A percentile compares a stretch with the other conserved stretches of the same genome.
phyloP scores from a whole-genome alignment of 441 rosid species.

The Arabidopsis lyrata region DNA sequence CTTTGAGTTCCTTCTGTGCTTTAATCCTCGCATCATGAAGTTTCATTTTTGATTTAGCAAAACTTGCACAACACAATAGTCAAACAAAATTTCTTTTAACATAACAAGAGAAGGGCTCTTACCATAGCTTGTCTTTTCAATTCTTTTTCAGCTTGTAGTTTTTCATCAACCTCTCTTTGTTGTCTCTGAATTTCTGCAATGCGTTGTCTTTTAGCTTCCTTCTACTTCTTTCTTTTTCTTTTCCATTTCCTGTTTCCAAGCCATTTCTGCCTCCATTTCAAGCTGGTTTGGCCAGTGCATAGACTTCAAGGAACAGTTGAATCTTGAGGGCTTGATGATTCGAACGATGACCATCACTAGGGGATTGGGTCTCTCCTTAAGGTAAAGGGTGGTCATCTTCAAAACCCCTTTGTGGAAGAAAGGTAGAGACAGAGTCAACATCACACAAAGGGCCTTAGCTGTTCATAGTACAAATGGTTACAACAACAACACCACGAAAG shows the following conservation, averaged over 20 bases:
- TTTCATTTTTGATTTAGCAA: constrained; percentile 12
- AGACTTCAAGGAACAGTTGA: constrained; percentile 38
- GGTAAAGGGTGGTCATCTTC: constrained; percentile 45
- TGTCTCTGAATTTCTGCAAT: constrained; percentile 66
- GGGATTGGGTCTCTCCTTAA: constrained; percentile 17
- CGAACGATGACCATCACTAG: constrained; percentile 5
- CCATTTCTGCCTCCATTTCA: constrained; percentile 69
- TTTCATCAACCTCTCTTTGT: constrained; percentile 57
- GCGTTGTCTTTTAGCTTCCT: constrained; percentile 71
- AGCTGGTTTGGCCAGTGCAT: constrained; percentile 21
- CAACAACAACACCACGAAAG: background rate
- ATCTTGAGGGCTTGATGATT: constrained; percentile 27
- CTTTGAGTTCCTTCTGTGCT: constrained; percentile 50
- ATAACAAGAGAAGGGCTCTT: constrained; percentile 39
- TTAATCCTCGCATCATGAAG: constrained; percentile 51
- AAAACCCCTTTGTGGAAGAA: constrained; percentile 33
- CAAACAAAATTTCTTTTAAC: constrained; percentile 1
- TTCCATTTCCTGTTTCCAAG: constrained; percentile 64
- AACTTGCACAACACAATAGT: background rate
- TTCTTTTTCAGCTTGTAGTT: constrained; percentile 54
- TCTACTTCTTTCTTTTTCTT: constrained; percentile 67
- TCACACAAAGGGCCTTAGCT: constrained; percentile 45
- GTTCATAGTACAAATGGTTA: constrained; percentile 20
- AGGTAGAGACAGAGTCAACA: background rate
- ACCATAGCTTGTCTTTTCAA: constrained; percentile 56